A percentile compares a stretch with the other conserved stretches of the same genome.
Evolutionary conservation across 495 filamentous ascomycete species (phyloP).

Genomic region (Hypoxylon trugodes): DNA sequence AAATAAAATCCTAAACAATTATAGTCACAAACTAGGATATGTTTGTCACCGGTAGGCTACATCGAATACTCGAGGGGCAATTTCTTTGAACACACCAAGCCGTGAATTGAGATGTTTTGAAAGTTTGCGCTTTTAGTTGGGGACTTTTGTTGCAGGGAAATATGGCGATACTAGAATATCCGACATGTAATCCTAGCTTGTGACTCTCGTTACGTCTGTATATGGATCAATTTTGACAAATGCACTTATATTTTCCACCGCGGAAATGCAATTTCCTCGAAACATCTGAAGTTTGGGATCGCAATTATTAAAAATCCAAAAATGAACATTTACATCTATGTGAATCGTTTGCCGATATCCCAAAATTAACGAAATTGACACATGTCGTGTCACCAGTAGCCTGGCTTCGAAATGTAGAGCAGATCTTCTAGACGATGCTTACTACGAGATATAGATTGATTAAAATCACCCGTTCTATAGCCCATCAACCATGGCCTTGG

Average conservation of each 20-base stretch:
- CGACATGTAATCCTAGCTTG: slow-evolving; percentile 8
- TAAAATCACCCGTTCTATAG: background rate
- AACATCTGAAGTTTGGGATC: slow-evolving; percentile 12
- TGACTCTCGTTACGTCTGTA: slow-evolving; percentile 7
- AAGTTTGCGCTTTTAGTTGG: background rate
- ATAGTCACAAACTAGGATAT: no score
- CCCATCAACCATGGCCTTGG: background rate
- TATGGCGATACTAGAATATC: slow-evolving; percentile 36
- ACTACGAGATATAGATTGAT: slow-evolving; percentile 9
- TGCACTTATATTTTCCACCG: background rate
- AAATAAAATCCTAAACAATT: no score
- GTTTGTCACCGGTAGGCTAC: no score
- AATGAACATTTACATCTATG: no score
- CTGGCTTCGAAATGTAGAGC: background rate
- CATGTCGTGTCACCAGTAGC: slow-evolving; percentile 24
- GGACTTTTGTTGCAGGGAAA: background rate
- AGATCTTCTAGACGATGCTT: slow-evolving; percentile 10
- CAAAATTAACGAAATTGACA: background rate
- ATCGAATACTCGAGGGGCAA: no score
- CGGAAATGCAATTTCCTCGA: background rate
- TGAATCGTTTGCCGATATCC: slow-evolving; percentile 13
- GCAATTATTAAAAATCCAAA: no score
- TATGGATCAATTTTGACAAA: slow-evolving; percentile 8
- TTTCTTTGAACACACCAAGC: no score
- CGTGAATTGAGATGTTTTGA: background rate